phyloP scores from a whole-genome alignment of 768 basidiomycete genomes.

The Suillus hirtellus region DNA sequence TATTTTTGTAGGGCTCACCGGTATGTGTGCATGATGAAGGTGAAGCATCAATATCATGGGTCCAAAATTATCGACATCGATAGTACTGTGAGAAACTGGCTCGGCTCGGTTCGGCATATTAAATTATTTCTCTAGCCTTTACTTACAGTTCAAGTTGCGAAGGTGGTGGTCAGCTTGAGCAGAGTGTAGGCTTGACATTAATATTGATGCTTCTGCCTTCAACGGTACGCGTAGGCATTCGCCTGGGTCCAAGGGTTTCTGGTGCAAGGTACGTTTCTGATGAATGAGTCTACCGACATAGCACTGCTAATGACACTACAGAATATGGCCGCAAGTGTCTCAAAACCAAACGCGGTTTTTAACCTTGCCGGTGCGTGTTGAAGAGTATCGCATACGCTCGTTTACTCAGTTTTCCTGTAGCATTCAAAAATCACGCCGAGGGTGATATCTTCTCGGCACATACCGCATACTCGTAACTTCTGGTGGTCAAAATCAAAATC shows the following conservation, averaged over 20 bases:
- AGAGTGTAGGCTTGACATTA: background rate
- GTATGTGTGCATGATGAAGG: slow-evolving; percentile 25
- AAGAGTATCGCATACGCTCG: background rate
- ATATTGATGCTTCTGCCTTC: slow-evolving; percentile 21
- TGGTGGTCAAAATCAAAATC: slow-evolving; percentile 36
- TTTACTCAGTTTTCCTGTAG: slow-evolving; percentile 14
- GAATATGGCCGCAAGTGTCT: slow-evolving; percentile 17
- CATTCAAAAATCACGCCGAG: slow-evolving; percentile 8
- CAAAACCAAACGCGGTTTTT: slow-evolving; percentile 15
- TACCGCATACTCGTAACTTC: slow-evolving; percentile 26
- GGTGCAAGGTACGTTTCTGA: slow-evolving; percentile 22
- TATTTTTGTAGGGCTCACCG: slow-evolving; percentile 19
- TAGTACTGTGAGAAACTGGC: slow-evolving; percentile 8
- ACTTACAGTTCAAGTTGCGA: background rate
- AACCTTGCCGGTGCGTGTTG: slow-evolving; percentile 23
- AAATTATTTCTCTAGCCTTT: slow-evolving; percentile 1
- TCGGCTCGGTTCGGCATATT: slow-evolving; percentile 19
- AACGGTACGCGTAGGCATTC: slow-evolving; percentile 22
- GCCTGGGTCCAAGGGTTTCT: slow-evolving; percentile 25
- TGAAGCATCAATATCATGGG: background rate
- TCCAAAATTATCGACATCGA: background rate
- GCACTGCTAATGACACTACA: slow-evolving; percentile 20
- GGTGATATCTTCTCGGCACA: slow-evolving; percentile 15
- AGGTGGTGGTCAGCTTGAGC: background rate
- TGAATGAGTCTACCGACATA: background rate